Evolutionary conservation across 2,329 filamentous ascomycete species (phyloP), one percentile per base, ranked within the genome.

Genomic region (Amauroascus niger): DNA sequence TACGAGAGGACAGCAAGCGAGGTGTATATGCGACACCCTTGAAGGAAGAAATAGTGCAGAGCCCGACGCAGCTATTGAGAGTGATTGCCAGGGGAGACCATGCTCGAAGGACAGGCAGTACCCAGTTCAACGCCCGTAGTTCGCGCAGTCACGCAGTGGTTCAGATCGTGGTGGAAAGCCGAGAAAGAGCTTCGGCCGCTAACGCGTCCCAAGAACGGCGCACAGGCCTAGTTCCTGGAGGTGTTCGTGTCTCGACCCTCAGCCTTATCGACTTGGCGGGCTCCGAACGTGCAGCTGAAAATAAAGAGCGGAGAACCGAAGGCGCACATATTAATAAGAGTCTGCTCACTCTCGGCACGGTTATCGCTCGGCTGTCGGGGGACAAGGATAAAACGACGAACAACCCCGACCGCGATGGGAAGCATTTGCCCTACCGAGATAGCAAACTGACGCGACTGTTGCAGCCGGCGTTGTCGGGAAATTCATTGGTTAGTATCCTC

Each of bases 241-340:
- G 93, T 55, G 93, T 98, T 5, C 84, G 93, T 49, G 93, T 98
- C 4, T 97, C 91, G 14, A 97, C 93, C 0, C 73, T 98, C 54
- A 96, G 90, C 66, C 73, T 98, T 66, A 98, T 98, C 60, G 93
- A 98, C 78, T 75, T 98, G 61, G 93, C 93, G 52, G 93, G 93
- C 37, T 97, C 93, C 0, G 93, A 98, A 68, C 88, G 91, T 70
- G 93, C 93, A 39, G 93, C 93, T 2, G 93, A 97, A 64, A 87
- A 85, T 52, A 98, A 97, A 68, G 93, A 97, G 72, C 82, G 93
- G 51, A 81, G 93, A 44, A 88, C 88, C 14, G 93, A 98, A 71
- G 93, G 93, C 58, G 91, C 91, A 11, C 93, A 98, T 67, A 98
- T 98, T 73, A 98, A 98, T 76, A 97, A 97, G 74, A 96, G 89